Evolutionary conservation across 805 yeast species (phyloP).

Genomic region (Blastobotrys parvus): DNA sequence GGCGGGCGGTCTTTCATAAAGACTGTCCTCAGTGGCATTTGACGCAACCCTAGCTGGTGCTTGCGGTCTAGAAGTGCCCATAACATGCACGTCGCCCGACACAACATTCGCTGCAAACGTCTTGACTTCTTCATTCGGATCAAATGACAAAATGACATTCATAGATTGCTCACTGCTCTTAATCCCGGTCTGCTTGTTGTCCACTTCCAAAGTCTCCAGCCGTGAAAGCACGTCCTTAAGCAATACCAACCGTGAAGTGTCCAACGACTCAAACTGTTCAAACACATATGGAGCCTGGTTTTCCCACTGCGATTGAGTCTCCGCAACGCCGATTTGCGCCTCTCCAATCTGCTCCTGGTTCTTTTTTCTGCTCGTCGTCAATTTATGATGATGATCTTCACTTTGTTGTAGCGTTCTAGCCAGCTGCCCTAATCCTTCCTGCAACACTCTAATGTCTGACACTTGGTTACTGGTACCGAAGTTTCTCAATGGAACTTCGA

Average conservation of each 20-base stretch:
- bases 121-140: conserved; percentile 49
- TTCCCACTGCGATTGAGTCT: conserved; percentile 49
- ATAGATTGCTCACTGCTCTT: conserved; percentile 54
- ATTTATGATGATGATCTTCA: conserved; percentile 31
- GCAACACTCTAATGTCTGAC: conserved; percentile 44
- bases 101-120: neutral
- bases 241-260: conserved; percentile 49
- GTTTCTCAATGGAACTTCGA: conserved; percentile 31
- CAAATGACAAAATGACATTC: conserved; percentile 56
- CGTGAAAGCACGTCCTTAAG: conserved; percentile 60
- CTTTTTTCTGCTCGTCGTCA: conserved; percentile 25
- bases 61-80: neutral
- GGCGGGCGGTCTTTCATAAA: neutral
- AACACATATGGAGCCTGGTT: conserved; percentile 69
- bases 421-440: conserved; percentile 36
- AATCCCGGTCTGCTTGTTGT: conserved; percentile 39
- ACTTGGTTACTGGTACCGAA: conserved; percentile 38
- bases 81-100: conserved; percentile 1
- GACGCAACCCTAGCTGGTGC: too few species aligned
- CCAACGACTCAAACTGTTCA: conserved; percentile 66
- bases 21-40: neutral
- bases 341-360: conserved; percentile 18
- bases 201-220: conserved; percentile 54
- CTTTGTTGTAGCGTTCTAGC: conserved; percentile 33
- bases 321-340: conserved; percentile 30